Base-by-base conservation (phyloP, 768 basidiomycete genomes). In the Postia placenta region DNA sequence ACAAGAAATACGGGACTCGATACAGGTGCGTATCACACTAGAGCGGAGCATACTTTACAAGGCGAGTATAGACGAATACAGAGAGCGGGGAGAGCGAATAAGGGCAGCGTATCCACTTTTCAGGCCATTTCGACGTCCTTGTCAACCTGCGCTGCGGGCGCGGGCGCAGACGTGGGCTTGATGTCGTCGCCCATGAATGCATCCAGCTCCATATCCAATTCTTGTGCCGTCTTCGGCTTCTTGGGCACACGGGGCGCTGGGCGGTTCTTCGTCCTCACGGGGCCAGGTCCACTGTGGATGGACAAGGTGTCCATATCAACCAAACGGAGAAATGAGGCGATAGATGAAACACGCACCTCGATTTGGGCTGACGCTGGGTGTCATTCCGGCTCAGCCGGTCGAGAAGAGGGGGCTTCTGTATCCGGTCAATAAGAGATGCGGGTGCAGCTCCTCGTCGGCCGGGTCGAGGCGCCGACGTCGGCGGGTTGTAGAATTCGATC, bases 191-290 rank as follows among this genome's bases (percentile, higher is more conserved):
- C 80, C 88, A 91, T 88, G 58, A 89, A 90, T 2, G 83, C 79
- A 56, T 96, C 92, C 51, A 96, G 64, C 67, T 96, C 92, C 64
- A 78, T 83, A 64, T 96, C 92, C 51, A 96, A 68, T 56, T 95
- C 88, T 50, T 83, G 86, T 6, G 80, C 87, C 1, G 87, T 87
- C 67, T 88, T 82, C 3, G 78, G 74, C 67, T 83, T 81, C 49
- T 59, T 59, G 22, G 27, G 46, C 53, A 23, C 60, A 45, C 11
- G 52, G 50, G 22, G 60, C 39, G 61, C 53, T 56, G 59, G 53
- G 52, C 63, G 64, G 7, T 67, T 69, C 42, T 65, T 62, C 22
- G 66, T 67, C 50, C 74, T 70, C 20, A 66, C 50, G 1, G 64
- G 67, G 25, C 65, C 65, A 2, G 56, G 55, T 11, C 62, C 61